Evolutionary conservation across 768 basidiomycete genomes (phyloP), one percentile per base, ranked within the genome.

Genomic region (Suillus lakei): DNA sequence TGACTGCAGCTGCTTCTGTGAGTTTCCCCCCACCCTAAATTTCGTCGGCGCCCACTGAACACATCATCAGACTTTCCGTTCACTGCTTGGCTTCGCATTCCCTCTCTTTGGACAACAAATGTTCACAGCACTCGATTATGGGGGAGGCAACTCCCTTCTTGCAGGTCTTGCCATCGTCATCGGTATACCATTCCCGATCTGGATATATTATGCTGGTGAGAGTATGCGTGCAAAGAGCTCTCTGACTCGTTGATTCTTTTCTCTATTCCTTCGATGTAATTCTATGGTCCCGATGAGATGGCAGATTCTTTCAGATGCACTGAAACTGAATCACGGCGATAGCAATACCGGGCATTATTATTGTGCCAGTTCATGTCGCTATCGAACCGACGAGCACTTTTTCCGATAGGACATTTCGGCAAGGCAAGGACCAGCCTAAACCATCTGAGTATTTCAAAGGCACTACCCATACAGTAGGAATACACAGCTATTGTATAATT

Each of bases 11-110:
- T 2, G 86, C 87, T 41, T 79, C 89, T 9, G 89, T 90, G 70
- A 61, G 82, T 75, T 13, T 28, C 60, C n/a, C 53, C 28, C n/a
- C 3, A 8, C 34, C 62, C 62, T 28, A 46, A 34, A 16, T 50
- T 18, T 23, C 34, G 16, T 53, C 10, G 4, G 43, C 54, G 34
- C 39, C n/a, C n/a, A 38, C 23, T 53, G 54, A 66, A 36, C 54
- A 51, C 12, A 18, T 30, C 18, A 54, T 34, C 64, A 85, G 85
- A 81, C 88, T 51, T 83, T 90, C 74, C 86, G 89, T 1, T 89
- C 86, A 5, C 23, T 88, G 60, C 80, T 89, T 44, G 89, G 86
- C 48, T 91, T 90, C 66, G 81, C 80, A 0, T 90, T 91, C 89
- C 89, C 90, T 5, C 76, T 90, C 12, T 91, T 90, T 62, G 90